Percentiles rank a stretch among this genome's conserved stretches.
phyloP scores from a whole-genome alignment of 768 basidiomycete genomes.

The Rhodocollybia butyracea region DNA sequence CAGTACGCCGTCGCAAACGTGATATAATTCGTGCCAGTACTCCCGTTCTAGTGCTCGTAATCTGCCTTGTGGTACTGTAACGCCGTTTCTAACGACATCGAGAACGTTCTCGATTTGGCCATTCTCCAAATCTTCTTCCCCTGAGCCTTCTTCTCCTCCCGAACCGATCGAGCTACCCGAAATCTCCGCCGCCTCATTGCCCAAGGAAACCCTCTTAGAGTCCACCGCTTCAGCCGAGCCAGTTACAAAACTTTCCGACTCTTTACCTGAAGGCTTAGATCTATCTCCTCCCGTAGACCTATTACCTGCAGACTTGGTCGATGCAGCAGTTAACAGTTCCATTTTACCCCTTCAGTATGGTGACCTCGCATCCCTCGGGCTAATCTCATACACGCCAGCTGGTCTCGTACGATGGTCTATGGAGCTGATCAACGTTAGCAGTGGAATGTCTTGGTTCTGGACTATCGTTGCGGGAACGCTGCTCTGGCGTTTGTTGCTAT shows the following conservation, averaged over 20 bases:
- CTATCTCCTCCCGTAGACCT: not conserved
- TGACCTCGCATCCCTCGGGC: slow-evolving; percentile 66
- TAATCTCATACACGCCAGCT: slow-evolving; percentile 61
- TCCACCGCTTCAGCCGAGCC: not conserved
- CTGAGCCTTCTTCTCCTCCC: not conserved
- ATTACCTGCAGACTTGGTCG: not conserved
- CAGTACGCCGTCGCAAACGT: not conserved
- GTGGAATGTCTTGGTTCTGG: slow-evolving; percentile 80
- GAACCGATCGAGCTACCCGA: not conserved
- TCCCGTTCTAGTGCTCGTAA: not conserved
- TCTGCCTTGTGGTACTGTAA: not conserved
- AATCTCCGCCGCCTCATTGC: not conserved
- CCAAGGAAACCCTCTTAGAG: not conserved
- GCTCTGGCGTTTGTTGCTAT: slow-evolving; percentile 54
- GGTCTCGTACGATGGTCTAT: slow-evolving; percentile 61
- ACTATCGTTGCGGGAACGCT: slow-evolving; percentile 68
- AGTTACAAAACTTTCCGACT: not conserved
- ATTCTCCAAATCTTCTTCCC: not conserved
- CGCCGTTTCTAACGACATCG: not conserved
- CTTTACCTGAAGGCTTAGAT: slow-evolving; percentile 4
- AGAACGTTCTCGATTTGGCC: not conserved
- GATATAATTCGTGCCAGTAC: not conserved
- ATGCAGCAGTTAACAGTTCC: not conserved
- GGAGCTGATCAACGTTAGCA: slow-evolving; percentile 65
- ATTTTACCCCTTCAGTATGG: slow-evolving; percentile 46